Conservation (phyloP, 2,329 filamentous ascomycete species). For the Fonsecaea pugnacius region DNA sequence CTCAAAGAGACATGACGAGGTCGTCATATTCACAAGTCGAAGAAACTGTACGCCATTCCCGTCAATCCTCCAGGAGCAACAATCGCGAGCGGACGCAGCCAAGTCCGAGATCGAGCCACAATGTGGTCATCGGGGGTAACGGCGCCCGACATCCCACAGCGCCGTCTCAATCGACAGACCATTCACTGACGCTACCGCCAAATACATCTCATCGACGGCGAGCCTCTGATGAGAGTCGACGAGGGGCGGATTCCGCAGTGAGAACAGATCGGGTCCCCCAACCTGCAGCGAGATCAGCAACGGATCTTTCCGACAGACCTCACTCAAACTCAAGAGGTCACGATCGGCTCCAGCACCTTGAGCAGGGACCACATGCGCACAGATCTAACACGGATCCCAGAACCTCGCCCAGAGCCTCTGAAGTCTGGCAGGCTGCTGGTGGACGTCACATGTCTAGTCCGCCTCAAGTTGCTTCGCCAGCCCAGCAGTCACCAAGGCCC, state of each 20-base stretch:
- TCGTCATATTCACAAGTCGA: constrained; percentile 50
- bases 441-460: constrained; percentile 22
- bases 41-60: constrained; percentile 43
- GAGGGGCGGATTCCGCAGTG: constrained; percentile 38
- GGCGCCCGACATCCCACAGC: constrained; percentile 25
- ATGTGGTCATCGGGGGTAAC: constrained; percentile 18
- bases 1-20: not conserved
- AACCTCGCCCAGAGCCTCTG: constrained; percentile 26
- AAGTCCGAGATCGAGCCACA: constrained; percentile 30
- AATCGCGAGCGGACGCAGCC: constrained; percentile 28
- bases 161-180: constrained; percentile 25
- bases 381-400: constrained; percentile 35
- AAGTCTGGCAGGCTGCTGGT: constrained; percentile 31
- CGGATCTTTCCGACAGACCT: constrained; percentile 59
- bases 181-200: constrained; percentile 25
- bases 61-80: constrained; percentile 38
- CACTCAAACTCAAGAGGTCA: constrained; percentile 19
- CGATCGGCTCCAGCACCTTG: constrained; percentile 28
- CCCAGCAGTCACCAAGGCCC: constrained; percentile 15
- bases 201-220: constrained; percentile 31
- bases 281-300: constrained; percentile 64
- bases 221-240: constrained; percentile 39
- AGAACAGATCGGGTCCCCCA: constrained; percentile 47
- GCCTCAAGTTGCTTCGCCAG: constrained; percentile 21
- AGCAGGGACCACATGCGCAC: constrained; percentile 27